Conservation (phyloP, 495 filamentous ascomycete species). For the Aspergillus homomorphus region DNA sequence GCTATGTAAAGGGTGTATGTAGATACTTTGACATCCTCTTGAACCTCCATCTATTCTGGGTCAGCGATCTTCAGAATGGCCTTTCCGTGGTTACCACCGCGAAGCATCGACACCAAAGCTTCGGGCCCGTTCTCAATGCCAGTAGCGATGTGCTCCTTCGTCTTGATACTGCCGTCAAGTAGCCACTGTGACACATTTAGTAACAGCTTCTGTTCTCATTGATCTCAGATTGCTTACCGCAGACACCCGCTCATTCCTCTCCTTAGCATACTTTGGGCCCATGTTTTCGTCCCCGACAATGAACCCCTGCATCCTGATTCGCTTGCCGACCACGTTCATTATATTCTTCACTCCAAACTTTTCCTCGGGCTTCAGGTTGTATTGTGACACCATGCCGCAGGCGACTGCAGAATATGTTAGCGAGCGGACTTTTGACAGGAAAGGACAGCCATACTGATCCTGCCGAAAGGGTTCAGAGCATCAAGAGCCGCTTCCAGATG, state of each 20-base stretch:
- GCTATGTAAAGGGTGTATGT: too few species aligned
- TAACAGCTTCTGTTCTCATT: neutral
- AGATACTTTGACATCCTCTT: too few species aligned
- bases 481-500: conserved; percentile 52
- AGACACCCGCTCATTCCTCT: neutral
- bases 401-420: conserved; percentile 47
- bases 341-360: conserved; percentile 59
- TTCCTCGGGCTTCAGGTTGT: conserved; percentile 53
- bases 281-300: conserved; percentile 47
- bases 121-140: neutral
- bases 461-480: conserved; percentile 21
- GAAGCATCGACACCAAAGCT: neutral
- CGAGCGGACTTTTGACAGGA: neutral
- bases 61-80: neutral
- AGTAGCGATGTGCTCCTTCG: neutral
- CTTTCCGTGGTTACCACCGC: neutral
- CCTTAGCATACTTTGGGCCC: neutral
- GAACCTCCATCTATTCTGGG: neutral
- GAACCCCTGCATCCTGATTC: conserved; percentile 60
- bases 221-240: neutral
- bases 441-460: neutral
- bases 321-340: conserved; percentile 34
- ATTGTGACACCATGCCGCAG: conserved; percentile 62
- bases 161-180: neutral
- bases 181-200: neutral